Evolutionary conservation across 2,329 filamentous ascomycete genomes (phyloP).

Genomic region (Trichoderma arundinaceum): DNA sequence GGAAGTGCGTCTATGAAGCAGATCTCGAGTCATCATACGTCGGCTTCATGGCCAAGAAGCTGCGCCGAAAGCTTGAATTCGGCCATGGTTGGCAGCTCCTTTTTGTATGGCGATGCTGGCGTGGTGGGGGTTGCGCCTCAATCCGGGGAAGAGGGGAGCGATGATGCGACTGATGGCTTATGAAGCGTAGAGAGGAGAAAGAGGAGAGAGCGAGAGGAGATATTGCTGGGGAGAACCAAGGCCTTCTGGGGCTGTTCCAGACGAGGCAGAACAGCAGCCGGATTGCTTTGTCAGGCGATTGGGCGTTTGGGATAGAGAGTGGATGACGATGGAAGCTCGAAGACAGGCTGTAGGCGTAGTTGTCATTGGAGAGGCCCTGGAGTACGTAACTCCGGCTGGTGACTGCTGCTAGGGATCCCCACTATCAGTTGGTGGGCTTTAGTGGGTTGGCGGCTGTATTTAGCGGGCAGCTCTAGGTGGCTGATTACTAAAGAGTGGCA

Average conservation of each 20-base stretch:
- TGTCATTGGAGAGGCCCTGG: no score
- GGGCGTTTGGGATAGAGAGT: neutral
- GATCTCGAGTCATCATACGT: conserved; percentile 65
- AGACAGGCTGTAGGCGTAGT: conserved; percentile 31
- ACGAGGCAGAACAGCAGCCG: neutral
- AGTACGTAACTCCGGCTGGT: conserved; percentile 27
- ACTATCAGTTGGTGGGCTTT: neutral
- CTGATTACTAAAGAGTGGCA: no score
- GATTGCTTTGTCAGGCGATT: conserved; percentile 30
- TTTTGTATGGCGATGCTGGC: neutral
- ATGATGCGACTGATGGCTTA: conserved; percentile 16
- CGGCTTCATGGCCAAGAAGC: conserved; percentile 86
- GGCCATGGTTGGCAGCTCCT: conserved; percentile 58
- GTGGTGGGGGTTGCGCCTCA: conserved; percentile 17
- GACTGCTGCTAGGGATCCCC: conserved; percentile 8
- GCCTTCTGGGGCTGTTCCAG: neutral
- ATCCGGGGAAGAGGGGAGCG: conserved; percentile 32
- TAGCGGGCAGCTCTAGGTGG: conserved; percentile 20
- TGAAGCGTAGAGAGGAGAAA: neutral
- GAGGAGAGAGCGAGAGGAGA: conserved; percentile 23
- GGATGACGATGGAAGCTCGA: conserved; percentile 42
- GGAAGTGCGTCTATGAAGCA: neutral
- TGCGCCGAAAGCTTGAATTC: conserved; percentile 94
- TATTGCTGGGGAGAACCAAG: conserved; percentile 30
- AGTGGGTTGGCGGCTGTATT: neutral